Conservation (phyloP, 2,329 filamentous ascomycete species). For the Pseudogymnoascus sp. region DNA sequence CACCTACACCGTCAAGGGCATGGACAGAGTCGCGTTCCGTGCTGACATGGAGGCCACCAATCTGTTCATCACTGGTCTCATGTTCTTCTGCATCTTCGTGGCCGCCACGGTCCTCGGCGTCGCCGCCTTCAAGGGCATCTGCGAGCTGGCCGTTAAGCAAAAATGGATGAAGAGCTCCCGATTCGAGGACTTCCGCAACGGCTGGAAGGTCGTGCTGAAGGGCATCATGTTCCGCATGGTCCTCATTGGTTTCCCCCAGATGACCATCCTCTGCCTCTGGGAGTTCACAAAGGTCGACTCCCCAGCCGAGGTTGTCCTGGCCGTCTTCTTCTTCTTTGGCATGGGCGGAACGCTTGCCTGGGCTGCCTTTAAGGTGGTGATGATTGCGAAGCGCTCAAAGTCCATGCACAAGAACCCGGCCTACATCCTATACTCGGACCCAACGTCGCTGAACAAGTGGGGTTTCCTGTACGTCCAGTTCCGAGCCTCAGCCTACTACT, state of each 20-base stretch:
- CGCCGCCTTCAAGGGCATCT: slow-evolving; percentile 69
- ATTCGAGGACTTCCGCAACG: slow-evolving; percentile 88
- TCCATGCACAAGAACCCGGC: slow-evolving; percentile 91
- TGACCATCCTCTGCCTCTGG: slow-evolving; percentile 86
- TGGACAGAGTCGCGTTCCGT: slow-evolving; percentile 81
- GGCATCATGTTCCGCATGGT: slow-evolving; percentile 88
- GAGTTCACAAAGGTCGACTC: slow-evolving; percentile 85
- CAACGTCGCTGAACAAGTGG: slow-evolving; percentile 93
- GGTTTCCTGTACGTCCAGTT: slow-evolving; percentile 97
- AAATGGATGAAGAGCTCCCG: slow-evolving; percentile 76
- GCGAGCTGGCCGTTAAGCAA: slow-evolving; percentile 66
- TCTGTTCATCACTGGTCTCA: slow-evolving; percentile 83
- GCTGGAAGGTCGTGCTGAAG: slow-evolving; percentile 87
- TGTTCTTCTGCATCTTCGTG: slow-evolving; percentile 83
- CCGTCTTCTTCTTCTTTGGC: slow-evolving; percentile 80
- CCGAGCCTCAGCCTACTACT: slow-evolving; percentile 92
- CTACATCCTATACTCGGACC: slow-evolving; percentile 94
- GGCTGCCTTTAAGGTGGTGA: slow-evolving; percentile 84
- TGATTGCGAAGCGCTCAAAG: slow-evolving; percentile 80
- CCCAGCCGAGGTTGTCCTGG: slow-evolving; percentile 74
- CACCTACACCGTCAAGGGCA: slow-evolving; percentile 63
- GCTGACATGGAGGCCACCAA: slow-evolving; percentile 82
- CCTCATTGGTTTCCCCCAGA: slow-evolving; percentile 85
- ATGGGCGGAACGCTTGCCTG: slow-evolving; percentile 71
- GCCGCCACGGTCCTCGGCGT: slow-evolving; percentile 65